A percentile compares a stretch with the other conserved stretches of the same genome.
Conservation (phyloP, 2,329 filamentous ascomycete species). For the Hymenoscyphus repandus region DNA sequence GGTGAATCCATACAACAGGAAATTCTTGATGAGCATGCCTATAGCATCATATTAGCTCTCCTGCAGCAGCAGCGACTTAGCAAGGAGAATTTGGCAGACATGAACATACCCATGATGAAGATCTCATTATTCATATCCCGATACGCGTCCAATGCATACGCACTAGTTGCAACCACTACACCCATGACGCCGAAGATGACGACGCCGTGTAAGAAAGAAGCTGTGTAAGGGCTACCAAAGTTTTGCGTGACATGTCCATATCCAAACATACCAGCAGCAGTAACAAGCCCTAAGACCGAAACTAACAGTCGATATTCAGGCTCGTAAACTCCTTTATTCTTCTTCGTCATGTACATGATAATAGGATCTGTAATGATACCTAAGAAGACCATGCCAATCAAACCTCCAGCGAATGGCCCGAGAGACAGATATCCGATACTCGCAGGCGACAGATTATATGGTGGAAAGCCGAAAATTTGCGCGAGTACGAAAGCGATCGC, state of each 20-base stretch:
- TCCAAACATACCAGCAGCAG: conserved; percentile 35
- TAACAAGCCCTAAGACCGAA: conserved; percentile 30
- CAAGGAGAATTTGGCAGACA: no score
- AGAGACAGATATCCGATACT: conserved; percentile 40
- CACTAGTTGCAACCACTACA: conserved; percentile 29
- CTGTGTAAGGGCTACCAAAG: conserved; percentile 26
- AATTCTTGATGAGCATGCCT: conserved; percentile 39
- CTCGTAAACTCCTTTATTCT: conserved; percentile 47
- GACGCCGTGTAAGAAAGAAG: conserved; percentile 31
- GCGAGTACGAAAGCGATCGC: conserved; percentile 38
- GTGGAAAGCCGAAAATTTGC: conserved; percentile 43
- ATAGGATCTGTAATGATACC: conserved; percentile 33
- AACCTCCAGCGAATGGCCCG: conserved; percentile 36
- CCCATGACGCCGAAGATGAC: conserved; percentile 24
- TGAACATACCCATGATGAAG: conserved; percentile 33
- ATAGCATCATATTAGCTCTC: no score
- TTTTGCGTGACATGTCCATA: conserved; percentile 33
- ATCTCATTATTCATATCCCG: conserved; percentile 37
- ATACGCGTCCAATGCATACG: conserved; percentile 37
- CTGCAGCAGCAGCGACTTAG: no score
- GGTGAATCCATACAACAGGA: conserved; percentile 37
- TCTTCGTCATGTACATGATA: conserved; percentile 39
- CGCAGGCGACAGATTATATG: conserved; percentile 38
- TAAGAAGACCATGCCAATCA: conserved; percentile 32
- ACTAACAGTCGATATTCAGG: conserved; percentile 44